Percentiles rank a stretch among this genome's conserved stretches.
Conservation (phyloP, 192 early-diverging fungal genomes). For the Rhizoclosmatium sp. region DNA sequence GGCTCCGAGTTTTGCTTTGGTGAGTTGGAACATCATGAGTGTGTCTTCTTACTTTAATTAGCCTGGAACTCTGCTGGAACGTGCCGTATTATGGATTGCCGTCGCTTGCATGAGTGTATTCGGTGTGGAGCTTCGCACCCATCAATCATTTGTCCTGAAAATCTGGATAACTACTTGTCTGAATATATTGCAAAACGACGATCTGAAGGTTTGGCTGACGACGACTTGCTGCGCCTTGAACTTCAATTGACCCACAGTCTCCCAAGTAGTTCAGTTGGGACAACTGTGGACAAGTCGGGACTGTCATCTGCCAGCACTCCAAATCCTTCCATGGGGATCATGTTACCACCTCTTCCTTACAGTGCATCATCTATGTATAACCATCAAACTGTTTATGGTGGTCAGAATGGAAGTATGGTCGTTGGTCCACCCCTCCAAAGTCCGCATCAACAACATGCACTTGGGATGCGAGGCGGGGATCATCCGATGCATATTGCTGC, state of each 20-base stretch:
- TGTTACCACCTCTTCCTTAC: slow-evolving; percentile 31
- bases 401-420: neutral
- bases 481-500: slow-evolving; percentile 39
- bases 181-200: slow-evolving; percentile 41
- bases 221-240: slow-evolving; percentile 33
- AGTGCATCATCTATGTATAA: slow-evolving; percentile 3
- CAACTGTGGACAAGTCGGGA: neutral
- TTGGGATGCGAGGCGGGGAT: slow-evolving; percentile 30
- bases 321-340: neutral
- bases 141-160: slow-evolving; percentile 46
- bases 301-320: slow-evolving; percentile 6
- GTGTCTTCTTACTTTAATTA: slow-evolving; percentile 1
- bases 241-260: slow-evolving; percentile 36
- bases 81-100: slow-evolving; percentile 43
- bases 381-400: neutral
- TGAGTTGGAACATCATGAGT: neutral
- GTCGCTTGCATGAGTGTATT: slow-evolving; percentile 44
- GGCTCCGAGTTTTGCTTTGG: slow-evolving; percentile 46
- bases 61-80: slow-evolving; percentile 46
- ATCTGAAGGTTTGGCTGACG: slow-evolving; percentile 28
- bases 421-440: neutral
- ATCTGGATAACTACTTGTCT: slow-evolving; percentile 37
- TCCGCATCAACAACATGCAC: neutral
- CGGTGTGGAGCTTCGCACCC: slow-evolving; percentile 44
- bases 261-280: neutral